Base-by-base conservation (phyloP, 1,284 basidiomycete genomes). In the Puccinia horiana region DNA sequence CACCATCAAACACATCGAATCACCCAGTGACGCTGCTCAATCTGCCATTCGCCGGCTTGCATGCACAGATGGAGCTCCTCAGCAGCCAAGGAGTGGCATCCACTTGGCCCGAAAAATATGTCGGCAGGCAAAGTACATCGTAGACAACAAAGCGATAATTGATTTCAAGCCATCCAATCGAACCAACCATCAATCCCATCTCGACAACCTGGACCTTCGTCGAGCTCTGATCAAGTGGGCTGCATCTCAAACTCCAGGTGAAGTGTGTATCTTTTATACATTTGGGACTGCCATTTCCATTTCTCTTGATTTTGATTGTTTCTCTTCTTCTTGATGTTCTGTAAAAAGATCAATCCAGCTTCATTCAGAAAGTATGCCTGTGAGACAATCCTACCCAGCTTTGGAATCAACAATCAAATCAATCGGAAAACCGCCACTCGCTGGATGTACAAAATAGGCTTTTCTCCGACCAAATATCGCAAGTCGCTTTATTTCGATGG, bases 401-500 rank as follows among this genome's bases (percentile, higher is more conserved):
- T 63, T 63, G 12, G 16, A 26, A 63, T 63, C 20, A n/a, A 63
- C 5, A 63, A 18, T 29, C 26, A 18, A 5, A 63, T 63, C 11
- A 37, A 12, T 63, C 58, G 58, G 8, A 18, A 37, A 32, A 32
- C 58, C 2, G 35, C 35, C 16, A 63, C 58, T 20, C 58, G 35
- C 11, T 63, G 58, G 58, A 63, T 63, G 58, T 63, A 9, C 26
- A 63, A 63, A n/a, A 18, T 63, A 9, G 58, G 58, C 6, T 63
- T 63, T 20, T 29, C 16, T 63, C 58, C 58, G 12, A 29, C 6
- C 12, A 11, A 29, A 63, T 63, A 63, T n/a, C 12, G 23, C 5
- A 63, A 63, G 20, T 63, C 26, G 8, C 58, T 63, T 18, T 63
- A 63, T 20, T 63, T 63, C 20, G 58, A 63, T 63, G 58, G 58